Evolutionary conservation across 2,329 filamentous ascomycete species (phyloP), one percentile per base, ranked within the genome.

Genomic region (Hirsutella rhossiliensis): DNA sequence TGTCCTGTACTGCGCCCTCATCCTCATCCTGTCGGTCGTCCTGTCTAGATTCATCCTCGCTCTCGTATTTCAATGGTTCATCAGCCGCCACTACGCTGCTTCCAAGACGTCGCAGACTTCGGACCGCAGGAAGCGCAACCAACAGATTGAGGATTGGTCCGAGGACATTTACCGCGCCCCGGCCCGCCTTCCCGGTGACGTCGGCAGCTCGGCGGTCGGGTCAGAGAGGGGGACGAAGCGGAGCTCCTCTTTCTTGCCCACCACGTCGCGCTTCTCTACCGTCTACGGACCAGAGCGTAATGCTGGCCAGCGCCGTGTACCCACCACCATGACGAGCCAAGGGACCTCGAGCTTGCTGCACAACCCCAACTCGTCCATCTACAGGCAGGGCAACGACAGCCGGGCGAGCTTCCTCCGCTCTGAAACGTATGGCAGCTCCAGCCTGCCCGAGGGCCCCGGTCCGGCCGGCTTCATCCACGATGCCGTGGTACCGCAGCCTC

Each of bases 121-220:
- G 5, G 79, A 92, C 60, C 78, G 82, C 51, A 88, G 90, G 61
- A 84, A 89, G 65, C 81, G 92, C 47, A 84, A 89, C 53, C 80
- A 84, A 54, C 88, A 97, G 66, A 98, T 98, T 51, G 92, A 98
- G 62, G 90, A 96, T 56, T 98, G 92, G 92, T 84, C 83, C 13
- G 87, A 97, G 51, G 92, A 98, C 58, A 98, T 98, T 55, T 97
- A 98, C 63, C 84, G 88, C 38, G 85, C 90, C 4, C 87, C 88
- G 20, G 81, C 84, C 44, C 84, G 88, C 52, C 72, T 96, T 50
- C 76, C 82, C 4, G 92, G 80, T 17, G 79, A 95, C 54, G 68
- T 83, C 37, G 76, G 78, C 46, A 83, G 78, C 56, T 81, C 76
- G 41, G 75, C 79, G 47, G 73, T 72, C 11, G 65, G 68, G 42